phyloP scores from a whole-genome alignment of 2,329 filamentous ascomycete species.

The Fusarium sp. region DNA sequence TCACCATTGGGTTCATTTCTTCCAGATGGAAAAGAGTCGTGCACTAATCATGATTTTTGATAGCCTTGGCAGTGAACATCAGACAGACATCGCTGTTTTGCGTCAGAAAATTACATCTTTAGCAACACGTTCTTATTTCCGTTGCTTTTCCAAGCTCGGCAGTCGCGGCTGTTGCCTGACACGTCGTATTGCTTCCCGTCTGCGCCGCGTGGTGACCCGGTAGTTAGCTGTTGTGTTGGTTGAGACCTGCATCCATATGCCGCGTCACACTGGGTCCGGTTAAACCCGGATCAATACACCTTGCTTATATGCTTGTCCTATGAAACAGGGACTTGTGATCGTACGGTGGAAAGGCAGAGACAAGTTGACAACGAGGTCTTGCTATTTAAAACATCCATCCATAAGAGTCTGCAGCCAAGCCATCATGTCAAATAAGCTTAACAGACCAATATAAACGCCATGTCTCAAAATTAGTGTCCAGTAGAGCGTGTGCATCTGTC shows the following conservation, averaged over 20 bases:
- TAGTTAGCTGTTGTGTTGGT: background rate
- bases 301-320: background rate
- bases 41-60: background rate
- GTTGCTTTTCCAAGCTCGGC: background rate
- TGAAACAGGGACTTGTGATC: background rate
- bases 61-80: background rate
- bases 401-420: background rate
- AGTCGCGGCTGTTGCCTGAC: background rate
- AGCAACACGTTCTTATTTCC: background rate
- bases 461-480: background rate
- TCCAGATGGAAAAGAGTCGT: background rate
- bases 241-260: background rate
- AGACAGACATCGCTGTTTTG: background rate
- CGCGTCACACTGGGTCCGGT: background rate
- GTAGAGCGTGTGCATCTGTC: background rate
- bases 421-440: background rate
- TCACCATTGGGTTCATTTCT: background rate
- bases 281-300: background rate
- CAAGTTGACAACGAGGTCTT: background rate
- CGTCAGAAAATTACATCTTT: background rate
- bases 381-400: background rate
- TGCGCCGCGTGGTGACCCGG: background rate
- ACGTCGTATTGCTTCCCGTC: background rate
- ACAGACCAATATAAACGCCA: background rate
- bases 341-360: background rate